Evolutionary conservation across 148 eudicot species (phyloP).

Genomic region (Vaccinium darrowii): DNA sequence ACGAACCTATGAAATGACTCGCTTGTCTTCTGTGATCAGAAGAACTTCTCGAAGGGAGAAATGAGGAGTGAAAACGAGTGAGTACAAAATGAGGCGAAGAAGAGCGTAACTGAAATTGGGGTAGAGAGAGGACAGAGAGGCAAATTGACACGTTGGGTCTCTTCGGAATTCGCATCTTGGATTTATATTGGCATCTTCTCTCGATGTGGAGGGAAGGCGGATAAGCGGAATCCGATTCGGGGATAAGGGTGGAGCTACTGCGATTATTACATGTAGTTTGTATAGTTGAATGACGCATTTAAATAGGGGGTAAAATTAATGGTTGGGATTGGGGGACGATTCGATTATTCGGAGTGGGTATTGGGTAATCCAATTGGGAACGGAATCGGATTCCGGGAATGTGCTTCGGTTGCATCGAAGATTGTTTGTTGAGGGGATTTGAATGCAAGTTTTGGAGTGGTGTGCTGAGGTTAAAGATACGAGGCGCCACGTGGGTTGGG

Average conservation of each 20-base stretch:
- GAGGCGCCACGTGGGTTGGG: too few relatives aligned
- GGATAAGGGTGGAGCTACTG: conserved; percentile 1
- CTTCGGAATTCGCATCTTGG: conserved; percentile 20
- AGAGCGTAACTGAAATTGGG: not conserved
- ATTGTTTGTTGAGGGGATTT: too few relatives aligned
- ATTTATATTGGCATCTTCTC: conserved; percentile 7
- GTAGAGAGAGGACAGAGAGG: conserved; percentile 8
- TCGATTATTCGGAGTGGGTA: not conserved
- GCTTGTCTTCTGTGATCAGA: not conserved
- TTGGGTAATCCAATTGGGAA: not conserved
- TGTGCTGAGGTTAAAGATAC: too few relatives aligned
- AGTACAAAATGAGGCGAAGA: not conserved
- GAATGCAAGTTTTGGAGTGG: too few relatives aligned
- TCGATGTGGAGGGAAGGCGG: not conserved
- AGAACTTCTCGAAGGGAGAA: not conserved
- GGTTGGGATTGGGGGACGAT: not conserved
- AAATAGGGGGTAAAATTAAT: not conserved
- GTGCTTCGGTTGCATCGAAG: too few relatives aligned
- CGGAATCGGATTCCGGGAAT: not conserved
- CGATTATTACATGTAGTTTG: not conserved
- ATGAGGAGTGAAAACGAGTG: not conserved
- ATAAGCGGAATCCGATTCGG: conserved; percentile 9
- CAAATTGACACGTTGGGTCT: not conserved
- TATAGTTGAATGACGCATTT: not conserved
- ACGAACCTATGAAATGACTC: not conserved